Percentiles rank a stretch among this genome's conserved stretches.
These are phyloP conservation scores for Syzygium oleosum DNA, from an alignment of 345 rosid species.

Conservation along the genomic window DNA sequence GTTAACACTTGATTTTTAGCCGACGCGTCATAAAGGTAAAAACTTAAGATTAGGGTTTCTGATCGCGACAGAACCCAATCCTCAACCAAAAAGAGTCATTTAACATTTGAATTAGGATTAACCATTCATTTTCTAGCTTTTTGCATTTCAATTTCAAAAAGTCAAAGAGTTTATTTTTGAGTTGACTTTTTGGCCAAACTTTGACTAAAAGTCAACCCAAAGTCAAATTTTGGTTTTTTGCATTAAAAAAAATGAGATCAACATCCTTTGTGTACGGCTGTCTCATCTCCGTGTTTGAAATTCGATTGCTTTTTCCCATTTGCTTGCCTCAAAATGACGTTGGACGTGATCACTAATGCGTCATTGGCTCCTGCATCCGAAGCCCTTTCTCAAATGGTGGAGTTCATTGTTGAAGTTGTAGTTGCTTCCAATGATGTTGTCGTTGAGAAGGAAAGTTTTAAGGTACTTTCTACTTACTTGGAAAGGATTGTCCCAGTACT, in stretches of 20 bases:
- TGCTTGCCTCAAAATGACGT: slow-evolving; percentile 17
- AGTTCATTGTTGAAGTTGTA: slow-evolving; percentile 30
- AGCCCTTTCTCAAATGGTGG: slow-evolving; percentile 28
- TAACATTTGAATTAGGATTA: too few species aligned
- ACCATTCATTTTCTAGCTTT: too few species aligned
- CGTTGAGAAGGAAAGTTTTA: slow-evolving; percentile 45
- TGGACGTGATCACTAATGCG: slow-evolving; percentile 25
- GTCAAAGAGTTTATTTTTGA: too few species aligned
- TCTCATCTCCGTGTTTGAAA: not conserved
- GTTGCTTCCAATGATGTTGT: slow-evolving; percentile 31
- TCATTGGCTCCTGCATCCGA: slow-evolving; percentile 33
- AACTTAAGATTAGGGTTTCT: too few species aligned
- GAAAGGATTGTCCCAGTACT: slow-evolving; percentile 43
- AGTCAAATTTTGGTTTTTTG: too few species aligned
- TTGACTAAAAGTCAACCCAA: too few species aligned
- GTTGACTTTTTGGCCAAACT: too few species aligned
- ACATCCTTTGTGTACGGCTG: not conserved
- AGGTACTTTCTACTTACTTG: slow-evolving; percentile 35
- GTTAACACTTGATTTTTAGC: too few species aligned
- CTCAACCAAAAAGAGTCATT: too few species aligned
- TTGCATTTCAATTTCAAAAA: too few species aligned
- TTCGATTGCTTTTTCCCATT: not conserved
- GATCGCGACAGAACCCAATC: too few species aligned
- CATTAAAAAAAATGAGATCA: not conserved
- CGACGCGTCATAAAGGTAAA: too few species aligned